These are phyloP conservation scores for Plasmodium inui DNA, from an alignment of 169 alveolate species.

Conservation along the genomic window DNA sequence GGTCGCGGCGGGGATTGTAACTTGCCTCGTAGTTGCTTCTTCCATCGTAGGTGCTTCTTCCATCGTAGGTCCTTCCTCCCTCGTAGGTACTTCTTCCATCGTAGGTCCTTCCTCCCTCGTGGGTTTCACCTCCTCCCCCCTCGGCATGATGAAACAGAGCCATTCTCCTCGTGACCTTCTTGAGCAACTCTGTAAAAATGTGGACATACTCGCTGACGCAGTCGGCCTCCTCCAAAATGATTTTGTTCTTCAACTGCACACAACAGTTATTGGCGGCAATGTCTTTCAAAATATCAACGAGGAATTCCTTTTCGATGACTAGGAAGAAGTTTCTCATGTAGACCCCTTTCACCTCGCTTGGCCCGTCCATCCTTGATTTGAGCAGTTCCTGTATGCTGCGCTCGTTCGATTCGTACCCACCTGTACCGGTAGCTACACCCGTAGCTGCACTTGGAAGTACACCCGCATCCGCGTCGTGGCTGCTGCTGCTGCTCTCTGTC, in stretches of 20 bases:
- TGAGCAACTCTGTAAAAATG: conserved; percentile 33
- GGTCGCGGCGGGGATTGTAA: not conserved
- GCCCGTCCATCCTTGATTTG: not conserved
- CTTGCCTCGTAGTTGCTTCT: not conserved
- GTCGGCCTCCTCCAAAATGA: conserved; percentile 52
- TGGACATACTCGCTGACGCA: conserved; percentile 60
- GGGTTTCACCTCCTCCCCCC: not conserved
- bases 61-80: not conserved
- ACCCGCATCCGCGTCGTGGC: not conserved
- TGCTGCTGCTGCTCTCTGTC: not conserved
- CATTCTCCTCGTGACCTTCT: not conserved
- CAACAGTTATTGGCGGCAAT: conserved; percentile 57
- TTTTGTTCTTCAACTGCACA: conserved; percentile 53
- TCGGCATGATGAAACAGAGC: not conserved
- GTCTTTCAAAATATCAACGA: conserved; percentile 41
- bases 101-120: not conserved
- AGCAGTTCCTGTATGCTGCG: conserved; percentile 10
- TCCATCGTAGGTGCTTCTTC: not conserved
- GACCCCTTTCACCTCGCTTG: conserved; percentile 28
- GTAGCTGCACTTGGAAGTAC: not conserved
- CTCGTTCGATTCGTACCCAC: not conserved
- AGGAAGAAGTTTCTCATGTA: conserved; percentile 47
- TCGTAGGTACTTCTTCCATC: not conserved
- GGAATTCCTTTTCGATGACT: conserved; percentile 41
- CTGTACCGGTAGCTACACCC: not conserved